Percentiles rank a stretch among this genome's conserved stretches.
Evolutionary conservation across 2,329 filamentous ascomycete genomes (phyloP).

Genomic region (Orbilia brochopaga): DNA sequence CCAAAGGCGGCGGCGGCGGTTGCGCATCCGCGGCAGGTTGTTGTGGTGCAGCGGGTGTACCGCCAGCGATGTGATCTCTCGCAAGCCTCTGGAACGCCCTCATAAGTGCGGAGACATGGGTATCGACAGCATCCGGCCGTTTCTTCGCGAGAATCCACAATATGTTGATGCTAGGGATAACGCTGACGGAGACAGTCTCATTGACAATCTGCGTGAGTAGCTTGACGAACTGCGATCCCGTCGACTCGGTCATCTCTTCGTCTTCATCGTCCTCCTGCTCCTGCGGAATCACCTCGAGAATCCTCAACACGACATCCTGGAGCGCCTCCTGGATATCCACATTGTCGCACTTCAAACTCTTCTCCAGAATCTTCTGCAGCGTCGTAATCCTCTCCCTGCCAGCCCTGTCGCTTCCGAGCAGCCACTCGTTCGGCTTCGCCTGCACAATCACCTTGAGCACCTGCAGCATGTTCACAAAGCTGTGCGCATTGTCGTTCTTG

Average conservation of each 20-base stretch:
- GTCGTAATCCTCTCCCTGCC: conserved; percentile 63
- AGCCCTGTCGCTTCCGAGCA: conserved; percentile 67
- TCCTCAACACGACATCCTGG: conserved; percentile 75
- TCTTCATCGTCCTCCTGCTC: conserved; percentile 82
- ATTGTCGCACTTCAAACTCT: conserved; percentile 84
- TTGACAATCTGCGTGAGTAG: conserved; percentile 85
- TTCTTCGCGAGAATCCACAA: conserved; percentile 88
- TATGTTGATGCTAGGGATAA: conserved; percentile 87
- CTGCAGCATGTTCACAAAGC: conserved; percentile 90
- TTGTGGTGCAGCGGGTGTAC: conserved; percentile 56
- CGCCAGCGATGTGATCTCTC: conserved; percentile 82
- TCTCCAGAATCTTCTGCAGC: conserved; percentile 87
- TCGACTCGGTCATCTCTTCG: conserved; percentile 73
- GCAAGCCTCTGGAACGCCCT: conserved; percentile 94
- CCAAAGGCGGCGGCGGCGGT: conserved; percentile 67
- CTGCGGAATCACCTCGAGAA: conserved; percentile 87
- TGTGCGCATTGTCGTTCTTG: conserved; percentile 67
- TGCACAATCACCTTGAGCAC: conserved; percentile 88
- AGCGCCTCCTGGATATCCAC: conserved; percentile 89
- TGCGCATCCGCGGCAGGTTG: conserved; percentile 64
- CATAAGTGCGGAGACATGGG: conserved; percentile 86
- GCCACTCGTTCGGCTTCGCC: conserved; percentile 88
- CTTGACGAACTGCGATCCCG: conserved; percentile 83
- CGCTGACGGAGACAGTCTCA: conserved; percentile 80
- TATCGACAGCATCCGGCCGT: conserved; percentile 84